phyloP scores from a whole-genome alignment of 2,329 filamentous ascomycete genomes.

The Neonectria hederae region DNA sequence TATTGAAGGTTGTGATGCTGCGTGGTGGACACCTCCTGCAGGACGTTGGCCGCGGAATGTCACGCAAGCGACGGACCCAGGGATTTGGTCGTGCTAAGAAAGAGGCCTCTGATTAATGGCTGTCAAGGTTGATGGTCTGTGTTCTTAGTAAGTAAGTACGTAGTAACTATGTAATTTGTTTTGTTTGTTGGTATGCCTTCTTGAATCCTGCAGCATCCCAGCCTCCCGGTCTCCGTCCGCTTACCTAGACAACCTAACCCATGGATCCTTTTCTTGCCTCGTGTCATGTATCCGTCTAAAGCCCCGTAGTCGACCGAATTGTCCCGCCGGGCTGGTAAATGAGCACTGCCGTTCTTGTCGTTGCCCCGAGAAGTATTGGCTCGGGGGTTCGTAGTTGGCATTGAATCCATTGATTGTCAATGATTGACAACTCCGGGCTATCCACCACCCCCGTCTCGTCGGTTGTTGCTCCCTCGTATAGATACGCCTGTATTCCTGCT shows the following conservation, averaged over 20 bases:
- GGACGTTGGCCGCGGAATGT: background rate
- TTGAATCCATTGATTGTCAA: conserved; percentile 9
- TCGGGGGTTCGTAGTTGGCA: conserved; percentile 8
- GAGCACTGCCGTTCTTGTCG: conserved; percentile 19
- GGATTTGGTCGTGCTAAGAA: conserved; percentile 2
- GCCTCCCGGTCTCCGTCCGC: conserved; percentile 2
- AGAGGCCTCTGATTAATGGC: background rate
- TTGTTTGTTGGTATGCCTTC: background rate
- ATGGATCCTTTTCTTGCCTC: conserved; percentile 3
- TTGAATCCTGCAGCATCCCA: background rate
- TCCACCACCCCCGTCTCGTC: background rate
- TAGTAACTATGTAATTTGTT: background rate
- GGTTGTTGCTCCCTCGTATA: conserved; percentile 13
- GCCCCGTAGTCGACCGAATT: conserved; percentile 18
- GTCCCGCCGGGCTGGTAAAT: conserved; percentile 18
- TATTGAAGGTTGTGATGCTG: conserved; percentile 3
- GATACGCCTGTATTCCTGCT: conserved; percentile 18
- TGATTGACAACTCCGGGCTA: conserved; percentile 6
- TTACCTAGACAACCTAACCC: background rate
- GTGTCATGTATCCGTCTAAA: conserved; percentile 4
- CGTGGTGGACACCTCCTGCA: background rate
- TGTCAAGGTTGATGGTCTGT: background rate
- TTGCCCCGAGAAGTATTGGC: conserved; percentile 10
- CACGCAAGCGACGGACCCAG: conserved; percentile 9
- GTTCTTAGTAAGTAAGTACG: background rate